Evolutionary conservation across 306 rosid genomes (phyloP).

Genomic region (Neltuma alba): DNA sequence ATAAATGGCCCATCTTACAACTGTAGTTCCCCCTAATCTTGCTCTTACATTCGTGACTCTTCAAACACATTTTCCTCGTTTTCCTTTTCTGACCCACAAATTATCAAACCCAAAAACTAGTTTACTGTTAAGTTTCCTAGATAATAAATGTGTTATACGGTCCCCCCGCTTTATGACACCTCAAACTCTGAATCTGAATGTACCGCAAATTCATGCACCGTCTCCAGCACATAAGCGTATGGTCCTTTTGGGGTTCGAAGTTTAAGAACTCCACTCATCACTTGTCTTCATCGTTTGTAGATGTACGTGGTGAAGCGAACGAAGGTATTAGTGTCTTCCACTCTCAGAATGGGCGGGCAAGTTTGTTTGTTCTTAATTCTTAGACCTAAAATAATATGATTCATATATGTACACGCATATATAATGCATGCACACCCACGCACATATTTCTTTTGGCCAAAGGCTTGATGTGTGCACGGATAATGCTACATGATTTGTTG

Average conservation of each 20-base stretch:
- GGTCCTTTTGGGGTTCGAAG: background rate
- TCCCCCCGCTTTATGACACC: background rate
- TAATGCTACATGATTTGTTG: background rate
- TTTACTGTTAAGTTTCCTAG: background rate
- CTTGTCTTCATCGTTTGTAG: conserved; percentile 3
- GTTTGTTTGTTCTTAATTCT: conserved; percentile 22
- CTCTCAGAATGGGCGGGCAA: conserved; percentile 4
- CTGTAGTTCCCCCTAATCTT: background rate
- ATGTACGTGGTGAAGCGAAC: conserved; percentile 1
- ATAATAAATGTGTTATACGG: conserved; percentile 7
- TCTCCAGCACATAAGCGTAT: background rate
- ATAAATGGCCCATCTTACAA: background rate
- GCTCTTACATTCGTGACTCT: background rate
- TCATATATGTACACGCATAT: background rate
- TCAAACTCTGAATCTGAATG: background rate
- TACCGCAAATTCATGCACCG: conserved; percentile 36
- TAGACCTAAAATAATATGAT: background rate
- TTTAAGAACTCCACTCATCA: background rate
- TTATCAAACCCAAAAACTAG: background rate
- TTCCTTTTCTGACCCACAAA: background rate
- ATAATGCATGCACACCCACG: too few relatives aligned
- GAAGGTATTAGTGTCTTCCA: background rate
- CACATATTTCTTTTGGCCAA: background rate
- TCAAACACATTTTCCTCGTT: background rate
- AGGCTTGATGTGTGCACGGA: background rate